Percentiles rank a stretch among this genome's conserved stretches.
Evolutionary conservation across 2,329 filamentous ascomycete species (phyloP).

Genomic region (Sordariomycetes sp.): DNA sequence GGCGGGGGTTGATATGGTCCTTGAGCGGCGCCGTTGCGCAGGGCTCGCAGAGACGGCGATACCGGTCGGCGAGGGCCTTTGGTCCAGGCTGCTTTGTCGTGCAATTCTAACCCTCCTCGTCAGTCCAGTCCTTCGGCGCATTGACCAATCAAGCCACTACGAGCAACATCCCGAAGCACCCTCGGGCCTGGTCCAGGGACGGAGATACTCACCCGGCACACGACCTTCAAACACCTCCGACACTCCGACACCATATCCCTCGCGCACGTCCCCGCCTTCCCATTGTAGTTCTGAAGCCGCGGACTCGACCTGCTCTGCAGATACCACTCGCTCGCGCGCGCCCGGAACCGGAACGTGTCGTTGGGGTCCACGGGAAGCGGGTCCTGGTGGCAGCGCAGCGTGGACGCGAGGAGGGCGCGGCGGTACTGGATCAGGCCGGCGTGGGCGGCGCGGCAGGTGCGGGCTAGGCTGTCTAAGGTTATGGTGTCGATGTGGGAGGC

Average conservation of each 20-base stretch:
- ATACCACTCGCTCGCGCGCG: slow-evolving; percentile 43
- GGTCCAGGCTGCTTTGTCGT: slow-evolving; percentile 68
- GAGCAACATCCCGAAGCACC: neutral
- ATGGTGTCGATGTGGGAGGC: slow-evolving; percentile 74
- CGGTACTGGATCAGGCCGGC: slow-evolving; percentile 68
- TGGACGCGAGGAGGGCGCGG: slow-evolving; percentile 56
- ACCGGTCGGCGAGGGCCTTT: slow-evolving; percentile 54
- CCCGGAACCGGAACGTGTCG: slow-evolving; percentile 42
- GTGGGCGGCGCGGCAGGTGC: slow-evolving; percentile 69
- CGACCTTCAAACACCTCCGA: slow-evolving; percentile 58
- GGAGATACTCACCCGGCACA: slow-evolving; percentile 59
- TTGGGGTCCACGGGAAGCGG: slow-evolving; percentile 37
- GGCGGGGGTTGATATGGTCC: slow-evolving; percentile 29
- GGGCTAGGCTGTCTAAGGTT: slow-evolving; percentile 69
- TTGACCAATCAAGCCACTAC: neutral
- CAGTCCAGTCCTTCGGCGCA: neutral
- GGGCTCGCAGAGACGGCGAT: slow-evolving; percentile 66
- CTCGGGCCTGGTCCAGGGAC: neutral
- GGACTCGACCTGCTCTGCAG: slow-evolving; percentile 37
- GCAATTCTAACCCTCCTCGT: slow-evolving; percentile 54
- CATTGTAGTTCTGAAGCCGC: slow-evolving; percentile 32
- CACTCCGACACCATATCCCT: slow-evolving; percentile 79
- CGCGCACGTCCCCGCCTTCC: slow-evolving; percentile 68
- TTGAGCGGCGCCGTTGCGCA: slow-evolving; percentile 62
- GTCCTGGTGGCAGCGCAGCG: slow-evolving; percentile 71